Percentiles rank a stretch among this genome's conserved stretches.
These are phyloP conservation scores for Plantago ovata DNA, from an alignment of 257 asterid species.

Conservation along the genomic window DNA sequence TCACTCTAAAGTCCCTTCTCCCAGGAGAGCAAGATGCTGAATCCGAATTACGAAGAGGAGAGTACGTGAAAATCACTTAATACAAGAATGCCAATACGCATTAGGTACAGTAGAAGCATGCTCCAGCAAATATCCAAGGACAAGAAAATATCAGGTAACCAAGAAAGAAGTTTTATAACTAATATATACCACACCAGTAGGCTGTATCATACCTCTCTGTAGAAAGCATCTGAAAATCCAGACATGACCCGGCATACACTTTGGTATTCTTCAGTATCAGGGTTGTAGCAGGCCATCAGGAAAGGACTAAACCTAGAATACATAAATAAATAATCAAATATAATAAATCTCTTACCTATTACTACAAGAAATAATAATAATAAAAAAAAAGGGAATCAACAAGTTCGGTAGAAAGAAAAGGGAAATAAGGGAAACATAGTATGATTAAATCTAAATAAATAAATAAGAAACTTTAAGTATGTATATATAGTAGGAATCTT, in stretches of 20 bases:
- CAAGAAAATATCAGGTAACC: neutral
- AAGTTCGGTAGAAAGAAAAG: neutral
- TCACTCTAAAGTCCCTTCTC: no score
- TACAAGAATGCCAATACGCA: no score
- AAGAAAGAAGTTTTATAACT: neutral
- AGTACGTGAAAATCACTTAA: no score
- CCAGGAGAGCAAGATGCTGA: no score
- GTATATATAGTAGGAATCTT: neutral
- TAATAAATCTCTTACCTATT: neutral
- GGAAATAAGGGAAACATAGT: neutral
- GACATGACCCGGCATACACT: constrained; percentile 95
- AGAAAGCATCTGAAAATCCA: constrained; percentile 85
- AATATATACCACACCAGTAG: neutral
- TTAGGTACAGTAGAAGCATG: no score
- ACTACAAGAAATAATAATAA: neutral
- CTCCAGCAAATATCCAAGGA: constrained; percentile 9
- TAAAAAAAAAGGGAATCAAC: constrained; percentile 9
- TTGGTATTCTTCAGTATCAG: constrained; percentile 80
- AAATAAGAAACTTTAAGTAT: neutral
- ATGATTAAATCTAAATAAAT: neutral
- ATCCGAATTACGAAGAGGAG: no score
- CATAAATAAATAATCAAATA: constrained; percentile 6
- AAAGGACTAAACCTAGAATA: constrained; percentile 87
- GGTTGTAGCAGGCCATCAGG: constrained; percentile 89
- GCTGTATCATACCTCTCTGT: constrained; percentile 48